Conservation (phyloP, 169 alveolate genomes). For the Plasmodium sp. region DNA sequence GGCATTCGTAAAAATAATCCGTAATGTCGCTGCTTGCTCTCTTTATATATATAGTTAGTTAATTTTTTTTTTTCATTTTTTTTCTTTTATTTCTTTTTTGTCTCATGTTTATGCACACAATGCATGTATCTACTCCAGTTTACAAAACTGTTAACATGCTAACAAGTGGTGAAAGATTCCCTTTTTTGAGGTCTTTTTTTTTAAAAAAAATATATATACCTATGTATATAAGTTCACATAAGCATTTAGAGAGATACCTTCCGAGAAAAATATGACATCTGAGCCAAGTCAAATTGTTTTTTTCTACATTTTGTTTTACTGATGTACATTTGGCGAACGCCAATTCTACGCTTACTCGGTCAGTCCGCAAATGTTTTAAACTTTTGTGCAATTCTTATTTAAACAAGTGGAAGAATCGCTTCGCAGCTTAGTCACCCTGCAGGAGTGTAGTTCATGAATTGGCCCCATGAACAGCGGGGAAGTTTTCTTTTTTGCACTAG, state of each 20-base stretch:
- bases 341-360: not conserved
- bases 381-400: not conserved
- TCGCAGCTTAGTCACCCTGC: not conserved
- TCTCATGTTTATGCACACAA: not conserved
- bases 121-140: not conserved
- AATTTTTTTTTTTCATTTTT: not conserved
- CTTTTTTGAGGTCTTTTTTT: constrained; percentile 12
- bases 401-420: not conserved
- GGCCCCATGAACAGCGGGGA: not conserved
- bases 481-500: not conserved
- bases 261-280: not conserved
- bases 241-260: not conserved
- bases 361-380: not conserved
- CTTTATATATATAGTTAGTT: not conserved
- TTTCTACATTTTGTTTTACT: not conserved
- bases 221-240: not conserved
- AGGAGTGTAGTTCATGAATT: not conserved
- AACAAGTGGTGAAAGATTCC: constrained; percentile 13
- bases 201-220: not conserved
- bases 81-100: not conserved
- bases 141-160: not conserved
- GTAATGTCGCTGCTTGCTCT: not conserved
- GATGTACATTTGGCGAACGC: not conserved
- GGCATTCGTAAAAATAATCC: not conserved
- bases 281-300: not conserved